Conservation (phyloP, 192 early-diverging fungal genomes). For the Podila horticola region DNA sequence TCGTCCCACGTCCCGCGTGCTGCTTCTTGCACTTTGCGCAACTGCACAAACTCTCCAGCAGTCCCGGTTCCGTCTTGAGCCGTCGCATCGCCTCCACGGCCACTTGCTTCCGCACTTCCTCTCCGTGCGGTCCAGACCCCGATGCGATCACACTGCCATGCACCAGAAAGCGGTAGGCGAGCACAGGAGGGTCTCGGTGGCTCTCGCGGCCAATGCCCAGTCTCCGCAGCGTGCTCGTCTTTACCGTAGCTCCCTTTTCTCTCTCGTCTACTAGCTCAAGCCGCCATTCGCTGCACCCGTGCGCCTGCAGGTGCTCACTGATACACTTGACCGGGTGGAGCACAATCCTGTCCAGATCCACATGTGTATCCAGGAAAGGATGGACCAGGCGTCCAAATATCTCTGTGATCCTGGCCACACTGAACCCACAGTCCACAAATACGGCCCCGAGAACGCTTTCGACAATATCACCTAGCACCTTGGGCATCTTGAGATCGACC, state of each 20-base stretch:
- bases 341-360: slow-evolving; percentile 55
- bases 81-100: slow-evolving; percentile 1
- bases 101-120: slow-evolving; percentile 28
- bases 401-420: slow-evolving; percentile 57
- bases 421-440: slow-evolving; percentile 84
- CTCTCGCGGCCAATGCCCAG: slow-evolving; percentile 4
- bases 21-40: slow-evolving; percentile 21
- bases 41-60: slow-evolving; percentile 18
- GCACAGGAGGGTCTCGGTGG: background rate
- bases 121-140: slow-evolving; percentile 5
- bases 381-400: slow-evolving; percentile 51
- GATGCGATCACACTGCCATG: slow-evolving; percentile 22
- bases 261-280: slow-evolving; percentile 1
- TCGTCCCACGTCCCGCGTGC: background rate
- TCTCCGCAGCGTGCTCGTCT: background rate
- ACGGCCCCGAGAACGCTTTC: slow-evolving; percentile 90
- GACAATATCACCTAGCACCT: slow-evolving; percentile 88
- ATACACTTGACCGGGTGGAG: slow-evolving; percentile 58
- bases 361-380: slow-evolving; percentile 59
- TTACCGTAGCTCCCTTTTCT: background rate
- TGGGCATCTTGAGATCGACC: slow-evolving; percentile 84
- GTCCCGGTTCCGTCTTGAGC: slow-evolving; percentile 9
- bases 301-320: slow-evolving; percentile 50
- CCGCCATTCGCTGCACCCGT: slow-evolving; percentile 51
- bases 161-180: slow-evolving; percentile 18